Base-by-base conservation (phyloP, 2,329 filamentous ascomycete genomes). In the Fusarium sambucinum region DNA sequence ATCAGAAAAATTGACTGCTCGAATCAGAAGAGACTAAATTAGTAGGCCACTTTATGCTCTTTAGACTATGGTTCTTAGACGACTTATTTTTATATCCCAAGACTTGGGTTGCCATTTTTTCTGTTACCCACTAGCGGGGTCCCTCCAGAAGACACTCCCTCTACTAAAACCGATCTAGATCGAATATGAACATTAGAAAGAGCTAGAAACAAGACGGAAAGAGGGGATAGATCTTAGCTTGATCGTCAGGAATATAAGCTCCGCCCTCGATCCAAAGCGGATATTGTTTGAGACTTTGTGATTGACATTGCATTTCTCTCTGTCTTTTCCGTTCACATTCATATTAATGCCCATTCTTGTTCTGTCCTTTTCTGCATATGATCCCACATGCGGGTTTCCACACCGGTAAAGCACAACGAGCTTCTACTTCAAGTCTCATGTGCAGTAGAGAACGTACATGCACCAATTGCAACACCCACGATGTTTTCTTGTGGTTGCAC, bases 191-290 rank as follows among this genome's bases (percentile, higher is more conserved):
- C 14, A 23, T 37, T 10, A n/a, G 11, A 7, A 5, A 16, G 11
- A 19, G 42, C 42, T 45, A 45, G 41, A 45, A n/a, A 9, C 17
- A 30, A 29, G n/a, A 14, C 1, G 25, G 41, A 29, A 44, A 29
- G 41, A 44, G 41, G 41, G 12, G 5, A 16, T 19, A 2, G 4
- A 25, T 19, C 27, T 57, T 44, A 53, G 47, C 6, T 23, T 21
- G 23, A n/a, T 19, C 30, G 40, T 12, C 12, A 48, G 60, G 61
- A 64, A 64, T 37, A 45, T 64, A 40, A 59, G 54, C 60, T 64
- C 61, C 61, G 61, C 19, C 8, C 23, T 30, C 6, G 9, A 37
- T n/a, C 23, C 41, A 12, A 59, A 35, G 21, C 12, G 45, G 58
- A 16, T 17, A 11, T 25, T 6, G 3, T 29, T 13, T 48, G 9